Base-by-base conservation (phyloP, 2,329 filamentous ascomycete species). In the Colletotrichum lupini region DNA sequence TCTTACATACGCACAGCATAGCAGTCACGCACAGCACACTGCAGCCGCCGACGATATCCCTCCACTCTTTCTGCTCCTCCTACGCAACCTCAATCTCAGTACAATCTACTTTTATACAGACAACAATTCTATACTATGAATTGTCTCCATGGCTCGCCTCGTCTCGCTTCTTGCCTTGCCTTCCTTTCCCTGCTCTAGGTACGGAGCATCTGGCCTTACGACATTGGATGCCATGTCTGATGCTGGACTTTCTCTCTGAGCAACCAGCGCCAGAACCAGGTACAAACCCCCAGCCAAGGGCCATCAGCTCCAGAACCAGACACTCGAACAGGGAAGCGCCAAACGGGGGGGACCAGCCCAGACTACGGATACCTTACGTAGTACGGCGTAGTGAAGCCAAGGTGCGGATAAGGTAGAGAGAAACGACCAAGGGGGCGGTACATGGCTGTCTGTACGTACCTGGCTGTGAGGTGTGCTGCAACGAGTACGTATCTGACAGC, bases 321-420 rank as follows among this genome's bases (percentile, higher is more conserved):
- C 19, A 61, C 58, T 59, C 63, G 66, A 63, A 56, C 66, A 68
- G 49, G 64, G 58, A 63, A 72, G 69, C 65, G 69, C 57, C 69
- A 72, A 63, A 72, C 69, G 52, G 68, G 53, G 68, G 68, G 52
- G 68, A 22, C 53, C 26, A 52, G 60, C 60, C 59, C 26, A 52
- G 60, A 63, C 60, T 53, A 71, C 46, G 70, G 66, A 73, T 57
- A 69, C 70, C 59, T 73, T 73, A 73, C 70, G 70, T 73, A 68
- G 70, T 61, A 12, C 32, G 12, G 32, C 11, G 32, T 12, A 60
- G 65, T 68, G 52, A 68, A 35, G 55, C 67, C 46, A 72, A 61
- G 52, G 32, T 69, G 59, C 59, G 59, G 66, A 69, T 64, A 69
- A 73, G 66, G 65, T 61, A 70, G 42, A 42, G 37, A 42, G 60